phyloP scores from a whole-genome alignment of 2,329 filamentous ascomycete genomes.

The Phaeosphaeria sp. region DNA sequence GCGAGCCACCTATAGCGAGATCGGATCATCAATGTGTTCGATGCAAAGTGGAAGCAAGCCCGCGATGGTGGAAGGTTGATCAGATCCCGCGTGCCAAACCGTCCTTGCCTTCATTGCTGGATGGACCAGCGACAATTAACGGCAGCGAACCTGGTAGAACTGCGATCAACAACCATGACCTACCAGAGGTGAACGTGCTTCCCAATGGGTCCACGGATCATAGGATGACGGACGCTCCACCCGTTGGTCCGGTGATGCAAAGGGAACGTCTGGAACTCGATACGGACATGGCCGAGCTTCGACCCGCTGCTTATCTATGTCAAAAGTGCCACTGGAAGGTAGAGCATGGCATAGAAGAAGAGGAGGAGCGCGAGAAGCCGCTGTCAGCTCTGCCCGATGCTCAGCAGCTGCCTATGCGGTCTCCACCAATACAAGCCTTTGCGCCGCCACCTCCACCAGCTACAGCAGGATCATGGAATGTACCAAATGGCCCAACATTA shows the following conservation, averaged over 20 bases:
- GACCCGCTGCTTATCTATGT: conserved; percentile 47
- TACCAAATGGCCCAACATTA: conserved; percentile 24
- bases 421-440: conserved; percentile 38
- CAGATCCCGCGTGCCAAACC: conserved; percentile 19
- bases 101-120: conserved; percentile 19
- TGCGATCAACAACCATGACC: conserved; percentile 17
- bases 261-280: conserved; percentile 27
- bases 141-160: conserved; percentile 25
- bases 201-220: conserved; percentile 34
- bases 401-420: conserved; percentile 42
- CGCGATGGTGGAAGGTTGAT: conserved; percentile 59
- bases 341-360: conserved; percentile 43
- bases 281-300: conserved; percentile 24
- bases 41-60: conserved; percentile 70
- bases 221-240: conserved; percentile 38
- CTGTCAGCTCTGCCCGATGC: conserved; percentile 39
- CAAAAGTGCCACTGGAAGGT: conserved; percentile 58
- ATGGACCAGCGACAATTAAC: conserved; percentile 30
- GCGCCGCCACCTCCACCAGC: conserved; percentile 27
- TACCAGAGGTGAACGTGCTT: conserved; percentile 19
- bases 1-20: conserved; percentile 36
- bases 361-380: conserved; percentile 38
- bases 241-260: conserved; percentile 22
- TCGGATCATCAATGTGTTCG: conserved; percentile 50
- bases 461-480: conserved; percentile 27